Evolutionary conservation across 495 filamentous ascomycete species (phyloP), one percentile per base, ranked within the genome.

Genomic region (Penicillium soppii): DNA sequence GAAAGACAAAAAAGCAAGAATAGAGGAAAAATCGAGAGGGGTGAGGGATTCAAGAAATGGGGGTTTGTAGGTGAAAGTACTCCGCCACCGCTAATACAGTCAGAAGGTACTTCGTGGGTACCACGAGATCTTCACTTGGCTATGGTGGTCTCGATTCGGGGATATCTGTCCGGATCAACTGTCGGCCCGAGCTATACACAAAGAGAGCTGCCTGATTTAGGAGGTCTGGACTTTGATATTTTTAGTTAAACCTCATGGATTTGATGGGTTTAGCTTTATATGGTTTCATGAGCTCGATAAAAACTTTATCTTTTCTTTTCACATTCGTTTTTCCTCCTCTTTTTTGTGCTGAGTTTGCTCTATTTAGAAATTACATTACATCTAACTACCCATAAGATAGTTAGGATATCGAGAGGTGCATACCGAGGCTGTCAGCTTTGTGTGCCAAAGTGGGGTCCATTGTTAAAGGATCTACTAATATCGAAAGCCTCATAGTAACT

Each of bases 11-110:
- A 29, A 37, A 19, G 17, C 48, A 21, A 15, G 12, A 23, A 32
- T 21, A 42, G 16, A 30, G 13, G 48, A 36, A 27, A 30, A 32
- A 42, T 39, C 21, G 43, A 45, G 42, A 30, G 50, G 10, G 47
- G 20, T 25, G 35, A 37, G 50, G 43, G 35, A 39, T 35, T 32
- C 7, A 43, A 41, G 30, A 23, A 44, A 36, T 32, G 19, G 44
- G 17, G 35, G 23, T 27, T 32, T 32, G 48, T 43, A 43, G 21
- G 51, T 7, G 27, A 46, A 65, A 54, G 62, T 65, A 66, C 59
- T 63, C 57, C 52, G 62, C 57, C 62, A 66, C 59, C 49, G 54
- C 52, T 43, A 46, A 26, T 26, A 52, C 27, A 47, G 59, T 51
- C 44, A 4, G 35, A 54, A 56, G 54, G 51, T 61, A 57, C 58